phyloP scores from a whole-genome alignment of 2,329 filamentous ascomycete genomes.

The Gnomoniopsis smithogilvyi region DNA sequence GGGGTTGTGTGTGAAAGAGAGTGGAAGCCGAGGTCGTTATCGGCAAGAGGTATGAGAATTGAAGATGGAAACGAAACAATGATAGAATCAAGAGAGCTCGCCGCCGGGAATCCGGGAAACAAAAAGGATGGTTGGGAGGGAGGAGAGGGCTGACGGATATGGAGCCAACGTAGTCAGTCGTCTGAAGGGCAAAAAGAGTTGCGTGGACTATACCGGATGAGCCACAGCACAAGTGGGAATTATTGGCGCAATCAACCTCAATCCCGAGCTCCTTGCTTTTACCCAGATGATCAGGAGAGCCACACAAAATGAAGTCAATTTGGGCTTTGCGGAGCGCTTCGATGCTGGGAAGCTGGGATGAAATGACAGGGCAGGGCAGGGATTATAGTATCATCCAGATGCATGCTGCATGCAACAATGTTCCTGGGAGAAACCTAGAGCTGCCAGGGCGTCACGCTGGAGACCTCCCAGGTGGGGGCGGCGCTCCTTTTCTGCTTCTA shows the following conservation, averaged over 20 bases:
- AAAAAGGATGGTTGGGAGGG: constrained; percentile 1
- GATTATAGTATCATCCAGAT: no score
- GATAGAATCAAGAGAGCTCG: neutral
- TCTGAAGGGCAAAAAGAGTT: constrained; percentile 9
- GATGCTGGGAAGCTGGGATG: neutral
- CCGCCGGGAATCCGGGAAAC: no score
- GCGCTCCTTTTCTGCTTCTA: neutral
- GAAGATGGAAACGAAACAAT: constrained; percentile 5
- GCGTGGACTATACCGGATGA: constrained; percentile 13
- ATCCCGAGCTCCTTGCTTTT: neutral
- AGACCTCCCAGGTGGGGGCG: no score
- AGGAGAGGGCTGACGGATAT: neutral
- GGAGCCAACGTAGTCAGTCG: neutral
- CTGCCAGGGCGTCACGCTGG: no score
- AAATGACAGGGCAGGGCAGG: neutral
- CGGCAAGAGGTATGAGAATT: no score
- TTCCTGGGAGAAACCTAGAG: no score
- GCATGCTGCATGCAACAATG: neutral
- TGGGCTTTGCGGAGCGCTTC: neutral
- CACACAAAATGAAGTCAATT: constrained; percentile 1
- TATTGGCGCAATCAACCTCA: constrained; percentile 15
- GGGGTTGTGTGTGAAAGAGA: constrained; percentile 1
- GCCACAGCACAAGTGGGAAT: constrained; percentile 15
- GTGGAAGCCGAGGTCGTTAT: no score
- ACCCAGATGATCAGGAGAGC: neutral